phyloP scores from a whole-genome alignment of 805 yeast species.

The Starmerella stigmatis region DNA sequence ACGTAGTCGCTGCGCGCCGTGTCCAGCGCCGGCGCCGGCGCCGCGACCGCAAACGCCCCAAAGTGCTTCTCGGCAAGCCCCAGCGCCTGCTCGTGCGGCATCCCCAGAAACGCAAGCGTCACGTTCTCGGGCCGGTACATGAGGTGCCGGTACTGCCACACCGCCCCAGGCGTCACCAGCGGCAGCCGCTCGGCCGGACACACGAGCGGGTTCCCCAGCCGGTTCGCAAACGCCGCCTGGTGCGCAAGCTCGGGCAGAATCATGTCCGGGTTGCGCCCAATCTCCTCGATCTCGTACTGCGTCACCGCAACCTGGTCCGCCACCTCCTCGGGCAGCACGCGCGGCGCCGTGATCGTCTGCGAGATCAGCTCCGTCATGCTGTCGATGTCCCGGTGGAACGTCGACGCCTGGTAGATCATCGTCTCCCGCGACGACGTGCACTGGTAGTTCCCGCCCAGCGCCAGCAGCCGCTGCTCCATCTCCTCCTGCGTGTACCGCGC shows the following conservation, averaged over 20 bases:
- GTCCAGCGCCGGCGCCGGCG: conserved; percentile 13
- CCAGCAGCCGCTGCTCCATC: conserved; percentile 65
- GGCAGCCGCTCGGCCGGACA: conserved; percentile 65
- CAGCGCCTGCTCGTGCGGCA: conserved; percentile 58
- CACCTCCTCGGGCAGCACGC: conserved; percentile 56
- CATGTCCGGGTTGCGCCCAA: conserved; percentile 72
- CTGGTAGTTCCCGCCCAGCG: conserved; percentile 87
- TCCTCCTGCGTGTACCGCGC: conserved; percentile 40
- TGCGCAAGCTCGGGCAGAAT: conserved; percentile 86
- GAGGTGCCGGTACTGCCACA: conserved; percentile 50
- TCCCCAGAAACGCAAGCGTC: conserved; percentile 82
- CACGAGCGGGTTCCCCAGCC: conserved; percentile 76
- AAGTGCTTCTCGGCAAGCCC: conserved; percentile 51
- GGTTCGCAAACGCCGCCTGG: conserved; percentile 64
- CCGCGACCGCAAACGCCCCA: conserved; percentile 45
- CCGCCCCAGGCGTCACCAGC: conserved; percentile 41
- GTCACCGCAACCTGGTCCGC: conserved; percentile 63
- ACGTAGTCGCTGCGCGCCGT: conserved; percentile 40
- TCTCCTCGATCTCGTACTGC: conserved; percentile 70
- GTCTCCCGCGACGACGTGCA: conserved; percentile 88
- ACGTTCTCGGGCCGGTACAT: conserved; percentile 71
- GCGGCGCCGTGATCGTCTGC: conserved; percentile 69
- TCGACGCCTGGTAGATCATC: conserved; percentile 87
- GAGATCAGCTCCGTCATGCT: conserved; percentile 65
- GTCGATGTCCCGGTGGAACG: conserved; percentile 75